Evolutionary conservation across 2,329 filamentous ascomycete genomes (phyloP).

Genomic region (Ophiocordyceps camponoti-saundersi): DNA sequence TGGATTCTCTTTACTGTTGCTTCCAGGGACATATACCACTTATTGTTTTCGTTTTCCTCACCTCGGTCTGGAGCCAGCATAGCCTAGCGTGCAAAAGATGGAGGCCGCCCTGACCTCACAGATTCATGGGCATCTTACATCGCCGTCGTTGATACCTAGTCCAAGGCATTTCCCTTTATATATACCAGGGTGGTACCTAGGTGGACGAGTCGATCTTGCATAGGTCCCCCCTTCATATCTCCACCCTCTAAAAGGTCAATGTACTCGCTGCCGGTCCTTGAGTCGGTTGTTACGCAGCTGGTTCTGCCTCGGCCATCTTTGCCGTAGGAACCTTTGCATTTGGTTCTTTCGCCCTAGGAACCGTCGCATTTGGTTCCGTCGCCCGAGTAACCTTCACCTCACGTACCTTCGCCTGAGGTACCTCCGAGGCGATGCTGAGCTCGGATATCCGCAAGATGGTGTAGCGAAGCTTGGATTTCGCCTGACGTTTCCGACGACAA

Average conservation of each 20-base stretch:
- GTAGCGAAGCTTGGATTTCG: constrained; percentile 80
- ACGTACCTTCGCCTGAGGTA: background rate
- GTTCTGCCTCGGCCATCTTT: background rate
- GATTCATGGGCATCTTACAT: background rate
- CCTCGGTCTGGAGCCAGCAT: constrained; percentile 3
- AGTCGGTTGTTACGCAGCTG: background rate
- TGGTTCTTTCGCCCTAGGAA: too few species aligned
- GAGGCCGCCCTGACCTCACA: background rate
- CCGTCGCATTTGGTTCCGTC: too few species aligned
- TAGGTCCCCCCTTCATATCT: background rate
- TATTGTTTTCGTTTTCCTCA: background rate
- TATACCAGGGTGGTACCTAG: too few species aligned
- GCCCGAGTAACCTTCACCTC: background rate
- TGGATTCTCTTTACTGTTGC: constrained; percentile 8
- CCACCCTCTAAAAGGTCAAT: background rate
- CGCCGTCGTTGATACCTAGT: background rate
- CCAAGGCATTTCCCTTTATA: too few species aligned
- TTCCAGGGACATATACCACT: constrained; percentile 8
- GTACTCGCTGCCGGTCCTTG: background rate
- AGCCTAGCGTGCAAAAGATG: constrained; percentile 2
- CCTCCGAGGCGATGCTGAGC: constrained; percentile 37
- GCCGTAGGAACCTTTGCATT: background rate
- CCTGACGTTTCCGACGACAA: constrained; percentile 54
- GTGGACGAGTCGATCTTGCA: too few species aligned
- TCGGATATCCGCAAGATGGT: constrained; percentile 78